Percentiles rank a stretch among this genome's conserved stretches.
phyloP scores from a whole-genome alignment of 2,329 filamentous ascomycete genomes.

The Apiospora rasikravindrae region DNA sequence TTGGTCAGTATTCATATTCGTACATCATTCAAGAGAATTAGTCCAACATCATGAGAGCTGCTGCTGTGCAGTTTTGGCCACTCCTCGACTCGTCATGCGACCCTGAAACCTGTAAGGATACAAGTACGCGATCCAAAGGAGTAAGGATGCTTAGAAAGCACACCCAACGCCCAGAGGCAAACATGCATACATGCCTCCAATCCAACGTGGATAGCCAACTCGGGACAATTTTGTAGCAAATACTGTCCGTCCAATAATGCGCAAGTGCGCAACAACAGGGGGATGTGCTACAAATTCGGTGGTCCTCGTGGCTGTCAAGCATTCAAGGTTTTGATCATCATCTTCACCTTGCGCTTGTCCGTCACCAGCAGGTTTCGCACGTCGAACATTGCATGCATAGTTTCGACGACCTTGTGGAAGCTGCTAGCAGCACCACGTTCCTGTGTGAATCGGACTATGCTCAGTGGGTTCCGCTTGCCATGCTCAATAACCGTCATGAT shows the following conservation, averaged over 20 bases:
- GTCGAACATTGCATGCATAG: slow-evolving; percentile 72
- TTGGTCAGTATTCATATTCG: slow-evolving; percentile 6
- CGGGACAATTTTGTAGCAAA: neutral
- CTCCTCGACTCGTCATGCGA: neutral
- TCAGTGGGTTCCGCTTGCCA: slow-evolving; percentile 75
- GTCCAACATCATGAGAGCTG: slow-evolving; percentile 6
- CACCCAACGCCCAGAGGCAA: neutral
- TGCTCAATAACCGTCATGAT: slow-evolving; percentile 90
- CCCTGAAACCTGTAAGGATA: slow-evolving; percentile 17
- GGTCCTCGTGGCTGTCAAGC: slow-evolving; percentile 41
- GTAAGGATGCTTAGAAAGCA: slow-evolving; percentile 3
- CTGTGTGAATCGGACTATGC: slow-evolving; percentile 85
- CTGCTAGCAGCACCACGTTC: slow-evolving; percentile 90
- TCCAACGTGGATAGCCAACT: neutral
- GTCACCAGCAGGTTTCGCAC: slow-evolving; percentile 70
- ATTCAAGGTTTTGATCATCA: slow-evolving; percentile 74
- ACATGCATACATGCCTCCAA: neutral
- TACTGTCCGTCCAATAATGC: neutral
- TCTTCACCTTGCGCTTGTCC: slow-evolving; percentile 69
- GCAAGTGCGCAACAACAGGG: neutral
- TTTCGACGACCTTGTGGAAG: slow-evolving; percentile 82
- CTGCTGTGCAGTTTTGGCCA: neutral
- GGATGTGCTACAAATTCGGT: neutral
- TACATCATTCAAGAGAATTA: slow-evolving; percentile 18
- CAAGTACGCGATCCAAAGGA: neutral